Evolutionary conservation across 1,139 yeast species (phyloP).

Genomic region (Magnusiomyces tetraspermus): DNA sequence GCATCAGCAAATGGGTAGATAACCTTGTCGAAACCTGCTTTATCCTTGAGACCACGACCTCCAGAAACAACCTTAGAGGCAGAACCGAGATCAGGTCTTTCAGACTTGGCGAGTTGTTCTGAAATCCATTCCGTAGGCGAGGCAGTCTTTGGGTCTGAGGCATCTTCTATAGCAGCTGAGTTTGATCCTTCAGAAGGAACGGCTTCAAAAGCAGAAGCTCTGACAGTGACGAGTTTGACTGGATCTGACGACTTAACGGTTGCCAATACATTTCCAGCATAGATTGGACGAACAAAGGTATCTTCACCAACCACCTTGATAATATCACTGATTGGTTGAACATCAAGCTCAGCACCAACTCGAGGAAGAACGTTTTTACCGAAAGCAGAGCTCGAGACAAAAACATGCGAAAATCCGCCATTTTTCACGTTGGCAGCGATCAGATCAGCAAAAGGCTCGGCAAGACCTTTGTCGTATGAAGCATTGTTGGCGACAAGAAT

Average conservation of each 20-base stretch:
- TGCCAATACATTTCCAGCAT: constrained; percentile 89
- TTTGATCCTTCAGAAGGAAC: constrained; percentile 35
- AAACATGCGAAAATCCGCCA: constrained; percentile 55
- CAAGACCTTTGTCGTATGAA: constrained; percentile 34
- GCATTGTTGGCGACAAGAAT: constrained; percentile 32
- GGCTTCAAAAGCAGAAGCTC: constrained; percentile 78
- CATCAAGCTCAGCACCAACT: constrained; percentile 72
- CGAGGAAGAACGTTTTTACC: constrained; percentile 87
- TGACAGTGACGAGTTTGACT: constrained; percentile 58
- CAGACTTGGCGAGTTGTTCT: constrained; percentile 64
- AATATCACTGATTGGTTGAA: constrained; percentile 82
- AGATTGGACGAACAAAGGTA: constrained; percentile 86
- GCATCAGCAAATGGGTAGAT: constrained; percentile 79
- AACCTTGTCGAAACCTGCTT: constrained; percentile 71
- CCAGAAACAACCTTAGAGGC: constrained; percentile 81
- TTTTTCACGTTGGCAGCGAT: constrained; percentile 35
- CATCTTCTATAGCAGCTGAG: constrained; percentile 45
- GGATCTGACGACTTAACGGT: constrained; percentile 68
- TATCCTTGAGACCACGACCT: constrained; percentile 87
- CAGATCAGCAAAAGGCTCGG: constrained; percentile 33
- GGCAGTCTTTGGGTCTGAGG: constrained; percentile 31
- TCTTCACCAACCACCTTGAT: constrained; percentile 53
- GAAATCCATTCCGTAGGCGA: constrained; percentile 47
- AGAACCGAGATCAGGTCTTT: constrained; percentile 84
- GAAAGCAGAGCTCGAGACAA: constrained; percentile 73